phyloP scores from a whole-genome alignment of 306 rosid genomes.

The Mimosa bimucronata region DNA sequence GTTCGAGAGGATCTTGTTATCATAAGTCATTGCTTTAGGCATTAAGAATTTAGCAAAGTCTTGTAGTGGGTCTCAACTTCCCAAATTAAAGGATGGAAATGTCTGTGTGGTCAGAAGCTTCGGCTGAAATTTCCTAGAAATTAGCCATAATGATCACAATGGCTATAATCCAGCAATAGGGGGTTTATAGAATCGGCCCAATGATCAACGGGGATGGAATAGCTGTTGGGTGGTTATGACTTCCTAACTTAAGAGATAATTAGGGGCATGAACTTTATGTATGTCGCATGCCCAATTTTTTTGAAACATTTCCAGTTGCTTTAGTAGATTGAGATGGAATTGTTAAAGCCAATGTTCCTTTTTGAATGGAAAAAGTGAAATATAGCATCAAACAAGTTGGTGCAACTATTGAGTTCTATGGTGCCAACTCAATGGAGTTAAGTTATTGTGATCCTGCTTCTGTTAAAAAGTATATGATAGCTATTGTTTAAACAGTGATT shows the following conservation, averaged over 20 bases:
- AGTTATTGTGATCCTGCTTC: not conserved
- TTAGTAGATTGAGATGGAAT: not conserved
- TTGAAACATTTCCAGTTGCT: not conserved
- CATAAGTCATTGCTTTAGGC: not conserved
- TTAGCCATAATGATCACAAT: not conserved
- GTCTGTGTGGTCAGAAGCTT: not conserved
- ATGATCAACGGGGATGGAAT: not conserved
- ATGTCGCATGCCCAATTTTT: not conserved
- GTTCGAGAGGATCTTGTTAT: not conserved
- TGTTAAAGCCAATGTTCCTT: not conserved
- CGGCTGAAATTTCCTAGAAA: constrained; percentile 7
- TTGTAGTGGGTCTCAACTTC: not conserved
- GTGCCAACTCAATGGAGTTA: not conserved
- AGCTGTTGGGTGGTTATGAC: not conserved
- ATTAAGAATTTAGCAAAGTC: not conserved
- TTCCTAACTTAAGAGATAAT: not conserved
- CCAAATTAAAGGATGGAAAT: not conserved
- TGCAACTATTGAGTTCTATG: too few species aligned
- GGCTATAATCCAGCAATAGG: not conserved
- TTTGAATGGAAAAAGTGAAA: not conserved
- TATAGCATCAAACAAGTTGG: not conserved
- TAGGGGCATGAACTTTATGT: not conserved
- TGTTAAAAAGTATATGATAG: too few species aligned
- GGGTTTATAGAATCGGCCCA: not conserved
- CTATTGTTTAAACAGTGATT: not conserved